Evolutionary conservation across 306 rosid species (phyloP).

Genomic region (Gastrolobium bilobum): DNA sequence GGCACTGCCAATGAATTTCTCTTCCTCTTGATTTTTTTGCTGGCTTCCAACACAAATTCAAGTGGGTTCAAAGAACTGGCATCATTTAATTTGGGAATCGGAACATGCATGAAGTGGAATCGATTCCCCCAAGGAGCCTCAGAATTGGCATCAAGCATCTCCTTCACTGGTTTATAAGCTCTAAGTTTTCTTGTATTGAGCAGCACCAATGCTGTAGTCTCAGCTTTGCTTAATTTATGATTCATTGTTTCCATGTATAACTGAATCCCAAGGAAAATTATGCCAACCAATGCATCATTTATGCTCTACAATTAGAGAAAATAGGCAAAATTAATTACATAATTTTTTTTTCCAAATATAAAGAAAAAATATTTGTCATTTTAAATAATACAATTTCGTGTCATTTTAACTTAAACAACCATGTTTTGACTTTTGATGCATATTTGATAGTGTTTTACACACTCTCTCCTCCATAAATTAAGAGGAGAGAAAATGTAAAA

Average conservation of each 20-base stretch:
- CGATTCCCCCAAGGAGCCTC: constrained; percentile 62
- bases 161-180: constrained; percentile 48
- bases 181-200: constrained; percentile 57
- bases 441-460: too few relatives aligned
- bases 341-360: not conserved
- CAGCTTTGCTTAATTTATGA: constrained; percentile 38
- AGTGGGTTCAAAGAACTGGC: constrained; percentile 51
- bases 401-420: too few relatives aligned
- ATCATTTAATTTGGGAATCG: constrained; percentile 46
- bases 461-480: too few relatives aligned
- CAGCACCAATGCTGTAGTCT: constrained; percentile 55
- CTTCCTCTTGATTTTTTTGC: constrained; percentile 43
- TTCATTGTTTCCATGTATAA: constrained; percentile 54
- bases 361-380: too few relatives aligned
- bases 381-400: too few relatives aligned
- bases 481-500: too few relatives aligned
- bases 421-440: too few relatives aligned
- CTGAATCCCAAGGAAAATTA: constrained; percentile 51
- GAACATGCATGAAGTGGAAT: constrained; percentile 48
- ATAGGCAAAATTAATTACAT: not conserved
- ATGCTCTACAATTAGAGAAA: constrained; percentile 42
- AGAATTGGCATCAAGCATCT: constrained; percentile 47
- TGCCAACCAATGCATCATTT: constrained; percentile 57
- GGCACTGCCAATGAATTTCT: constrained; percentile 49
- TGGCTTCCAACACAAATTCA: constrained; percentile 52